Evolutionary conservation across 768 basidiomycete genomes (phyloP), one percentile per base, ranked within the genome.

Genomic region (Kwoniella dejecticola): DNA sequence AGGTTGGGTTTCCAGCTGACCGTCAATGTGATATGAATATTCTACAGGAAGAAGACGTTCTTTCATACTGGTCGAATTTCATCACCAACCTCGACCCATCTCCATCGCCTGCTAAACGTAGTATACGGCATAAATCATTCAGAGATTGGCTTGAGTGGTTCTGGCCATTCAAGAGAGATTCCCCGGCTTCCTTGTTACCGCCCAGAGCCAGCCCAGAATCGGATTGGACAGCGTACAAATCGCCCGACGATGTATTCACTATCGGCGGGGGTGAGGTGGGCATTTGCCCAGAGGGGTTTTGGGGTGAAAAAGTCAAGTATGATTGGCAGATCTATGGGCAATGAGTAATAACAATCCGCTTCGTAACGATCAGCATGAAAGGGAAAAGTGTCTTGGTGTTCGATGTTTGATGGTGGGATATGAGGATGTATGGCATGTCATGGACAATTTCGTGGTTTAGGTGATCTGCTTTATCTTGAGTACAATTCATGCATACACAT

Each of bases 261-360:
- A 11, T 70, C 3, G 67, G 67, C 3, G 68, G 64, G 7, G 67
- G 60, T 2, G 2, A 59, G 36, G 64, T 57, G 1, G 38, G 24
- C 26, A 40, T 4, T 17, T 67, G 62, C 45, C 67, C 67, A 6
- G 64, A 29, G 30, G 68, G 64, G 21, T 68, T 67, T 40, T 73
- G 71, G 74, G 74, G 74, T 4, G 29, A 40, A 13, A 50, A 26
- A 17, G 66, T 66, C 1, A 40, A 57, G 53, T 73, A 61, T 36
- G 74, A 75, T 57, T 75, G 74, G 74, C 74, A 75, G 57, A 8
- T 75, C 38, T 73, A 73, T 52, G 54, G 55, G 7, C 67, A 64
- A 57, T 27, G 21, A n/a, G n/a, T n/a, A n/a, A n/a, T n/a, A n/a
- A n/a, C n/a, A n/a, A n/a, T n/a, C n/a, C n/a, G n/a, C n/a, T n/a